Base-by-base conservation (phyloP, 1,284 basidiomycete species). In the Afroboletus lepidellus region DNA sequence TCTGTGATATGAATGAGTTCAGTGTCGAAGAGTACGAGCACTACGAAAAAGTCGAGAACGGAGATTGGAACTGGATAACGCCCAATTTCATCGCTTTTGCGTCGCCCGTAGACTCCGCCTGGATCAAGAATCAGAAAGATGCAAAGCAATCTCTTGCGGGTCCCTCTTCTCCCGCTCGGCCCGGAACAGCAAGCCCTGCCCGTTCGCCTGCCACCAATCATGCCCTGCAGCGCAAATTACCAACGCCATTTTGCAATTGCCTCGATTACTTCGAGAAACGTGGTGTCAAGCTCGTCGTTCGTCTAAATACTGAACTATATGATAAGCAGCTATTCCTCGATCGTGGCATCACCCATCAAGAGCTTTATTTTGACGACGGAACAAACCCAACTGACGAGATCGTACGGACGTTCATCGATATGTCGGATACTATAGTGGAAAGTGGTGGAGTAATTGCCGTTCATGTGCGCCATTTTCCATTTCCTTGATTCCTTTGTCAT, bases 301-400 rank as follows among this genome's bases (percentile, higher is more conserved):
- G 97, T 46, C 75, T 99, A 41, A 99, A 99, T 70, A 96, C 95
- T 59, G 84, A 94, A 61, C 78, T 99, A 21, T 99, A 99, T 71
- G 93, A 99, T 72, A 81, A 85, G 51, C 74, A 79, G 49, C 81
- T 90, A 11, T 99, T 99, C 72, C 67, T 87, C 59, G 87, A 94
- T 59, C 81, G 82, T 36, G 93, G 93, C 4, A 94, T 99, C 63
- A 84, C 90, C 57, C 96, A 99, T 64, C 77, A 86, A 68, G 93
- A 94, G 61, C 77, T 98, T 64, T 98, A 97, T 73, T 99, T 98
- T 65, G 95, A 98, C 71, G 96, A 99, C 66, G 96, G 96, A n/a
- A 94, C 92, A 27, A 97, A 96, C 69, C 96, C 96, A 3, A 90
- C 93, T 1, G 92, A 97, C 69, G 92, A 96, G 54, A 97, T 98